phyloP scores from a whole-genome alignment of 805 yeast species.

The Lipomyces orientalis region DNA sequence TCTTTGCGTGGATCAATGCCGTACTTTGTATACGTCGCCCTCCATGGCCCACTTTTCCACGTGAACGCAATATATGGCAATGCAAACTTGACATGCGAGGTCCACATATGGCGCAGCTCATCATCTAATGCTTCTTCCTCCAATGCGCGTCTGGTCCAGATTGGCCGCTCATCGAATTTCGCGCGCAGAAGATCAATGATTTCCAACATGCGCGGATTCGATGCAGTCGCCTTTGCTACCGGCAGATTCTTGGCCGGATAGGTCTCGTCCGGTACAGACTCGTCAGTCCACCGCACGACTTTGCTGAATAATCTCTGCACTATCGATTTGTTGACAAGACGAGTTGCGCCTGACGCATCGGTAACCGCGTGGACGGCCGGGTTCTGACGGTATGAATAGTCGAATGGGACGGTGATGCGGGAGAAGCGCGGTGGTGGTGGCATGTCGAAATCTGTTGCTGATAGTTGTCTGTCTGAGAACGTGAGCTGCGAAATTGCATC shows the following conservation, averaged over 20 bases:
- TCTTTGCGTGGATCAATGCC: conserved; percentile 79
- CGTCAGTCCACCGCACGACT: conserved; percentile 46
- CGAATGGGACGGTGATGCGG: conserved; percentile 73
- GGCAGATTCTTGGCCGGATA: conserved; percentile 44
- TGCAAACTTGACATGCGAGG: conserved; percentile 65
- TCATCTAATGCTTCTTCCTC: conserved; percentile 37
- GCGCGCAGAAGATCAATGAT: conserved; percentile 45
- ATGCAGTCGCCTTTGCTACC: conserved; percentile 50
- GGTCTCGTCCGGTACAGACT: conserved; percentile 30
- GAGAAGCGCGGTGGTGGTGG: conserved; percentile 90
- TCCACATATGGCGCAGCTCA: conserved; percentile 43
- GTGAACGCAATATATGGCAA: conserved; percentile 84
- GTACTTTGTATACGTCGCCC: conserved; percentile 77
- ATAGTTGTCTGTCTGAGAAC: conserved; percentile 32
- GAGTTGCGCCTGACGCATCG: conserved; percentile 54
- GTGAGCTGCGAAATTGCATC: conserved; percentile 50
- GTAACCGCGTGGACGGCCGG: conserved; percentile 61
- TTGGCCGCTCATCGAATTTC: conserved; percentile 73
- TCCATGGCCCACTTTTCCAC: conserved; percentile 91
- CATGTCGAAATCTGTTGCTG: conserved; percentile 57
- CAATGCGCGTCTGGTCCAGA: conserved; percentile 83
- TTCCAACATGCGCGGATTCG: conserved; percentile 34
- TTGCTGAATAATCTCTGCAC: conserved; percentile 45
- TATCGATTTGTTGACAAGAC: conserved; percentile 44
- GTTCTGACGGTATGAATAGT: conserved; percentile 78